phyloP scores from a whole-genome alignment of 1,284 basidiomycete genomes.

The Macrocystidia cucumis region DNA sequence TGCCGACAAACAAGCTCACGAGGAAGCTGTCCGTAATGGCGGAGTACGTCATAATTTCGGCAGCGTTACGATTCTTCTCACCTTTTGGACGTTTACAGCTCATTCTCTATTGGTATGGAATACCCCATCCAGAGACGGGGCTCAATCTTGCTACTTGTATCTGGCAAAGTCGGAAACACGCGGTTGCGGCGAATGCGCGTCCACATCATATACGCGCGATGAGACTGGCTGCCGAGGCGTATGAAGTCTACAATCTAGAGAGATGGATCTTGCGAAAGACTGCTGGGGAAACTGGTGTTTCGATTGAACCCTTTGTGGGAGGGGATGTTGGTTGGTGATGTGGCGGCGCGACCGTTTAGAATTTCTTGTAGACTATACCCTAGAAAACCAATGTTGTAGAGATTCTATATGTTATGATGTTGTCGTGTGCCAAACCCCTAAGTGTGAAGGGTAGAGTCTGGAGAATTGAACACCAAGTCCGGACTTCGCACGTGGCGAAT shows the following conservation, averaged over 20 bases:
- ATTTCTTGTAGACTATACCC: too few relatives aligned
- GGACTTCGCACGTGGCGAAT: too few relatives aligned
- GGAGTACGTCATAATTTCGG: conserved; percentile 43
- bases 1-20: conserved; percentile 80
- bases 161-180: conserved; percentile 84
- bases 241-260: conserved; percentile 76
- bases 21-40: conserved; percentile 83
- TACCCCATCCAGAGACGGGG: conserved; percentile 67
- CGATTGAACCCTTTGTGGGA: conserved; percentile 50
- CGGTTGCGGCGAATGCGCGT: conserved; percentile 69
- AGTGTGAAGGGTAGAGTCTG: too few relatives aligned
- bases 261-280: conserved; percentile 65
- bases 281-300: conserved; percentile 45
- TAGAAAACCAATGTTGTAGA: too few relatives aligned
- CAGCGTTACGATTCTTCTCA: conserved; percentile 3
- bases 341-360: too few relatives aligned
- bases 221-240: conserved; percentile 69
- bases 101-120: conserved; percentile 86
- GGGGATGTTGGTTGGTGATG: conserved; percentile 71
- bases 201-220: conserved; percentile 81
- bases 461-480: too few relatives aligned
- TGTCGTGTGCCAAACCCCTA: too few relatives aligned
- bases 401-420: too few relatives aligned
- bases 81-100: conserved; percentile 50
- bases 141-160: conserved; percentile 93